Evolutionary conservation across 768 basidiomycete genomes (phyloP), one percentile per base, ranked within the genome.

Genomic region (Cubamyces sp.): DNA sequence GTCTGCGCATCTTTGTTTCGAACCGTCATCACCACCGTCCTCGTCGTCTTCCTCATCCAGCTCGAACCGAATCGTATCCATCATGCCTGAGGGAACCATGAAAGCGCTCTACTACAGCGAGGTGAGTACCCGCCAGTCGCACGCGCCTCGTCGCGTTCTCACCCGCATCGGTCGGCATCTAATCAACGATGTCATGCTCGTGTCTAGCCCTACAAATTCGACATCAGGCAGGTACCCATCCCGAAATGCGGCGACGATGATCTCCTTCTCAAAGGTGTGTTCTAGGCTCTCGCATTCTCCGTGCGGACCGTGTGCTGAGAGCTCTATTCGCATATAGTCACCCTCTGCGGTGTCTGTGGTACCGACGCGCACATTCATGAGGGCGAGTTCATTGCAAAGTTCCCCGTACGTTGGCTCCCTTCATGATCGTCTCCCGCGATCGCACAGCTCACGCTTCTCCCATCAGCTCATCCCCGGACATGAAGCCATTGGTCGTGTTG

Each of bases 81-180:
- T 16, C 70, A 86, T 86, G 84, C 78, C 82, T 53, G 71, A 84
- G 72, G 84, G 81, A 75, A 84, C 79, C 25, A 92, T 92, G 90
- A 83, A 84, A 74, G 90, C 90, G 18, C 75, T 91, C 66, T 91
- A 83, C 78, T 92, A 91, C 76, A 81, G 81, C 69, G 79, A 79
- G 64, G 90, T 90, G 66, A 43, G 76, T 70, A 30, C 60, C 25
- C 21, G 23, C 52, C 37, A 26, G 14, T 51, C 28, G 28, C 28
- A 30, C 28, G 28, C 28, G 28, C 28, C 28, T 30, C n/a, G 16
- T 19, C 47, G 8, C 19, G 41, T 43, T 53, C 5, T 3, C 56
- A 48, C 56, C 19, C 49, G 23, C 47, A 25, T 28, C 25, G 21
- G 37, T 16, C 28, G 16, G 50, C 23, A 25, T 48, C 50, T 57